Conservation (phyloP, 106 monocot species). For the Gastrodia elata region DNA sequence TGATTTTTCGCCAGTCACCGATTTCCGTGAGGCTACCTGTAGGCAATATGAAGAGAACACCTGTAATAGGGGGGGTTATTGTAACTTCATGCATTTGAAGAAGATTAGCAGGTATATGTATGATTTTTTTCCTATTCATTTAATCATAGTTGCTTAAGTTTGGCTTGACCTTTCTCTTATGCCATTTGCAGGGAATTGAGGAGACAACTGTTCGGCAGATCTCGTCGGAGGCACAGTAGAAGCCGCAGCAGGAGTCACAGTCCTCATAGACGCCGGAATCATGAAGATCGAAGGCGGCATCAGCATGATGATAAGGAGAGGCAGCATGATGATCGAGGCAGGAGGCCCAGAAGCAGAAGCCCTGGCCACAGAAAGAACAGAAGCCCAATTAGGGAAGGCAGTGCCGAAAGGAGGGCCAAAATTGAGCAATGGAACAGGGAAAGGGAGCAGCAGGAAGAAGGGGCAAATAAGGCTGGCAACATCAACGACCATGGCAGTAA, state of each 20-base stretch:
- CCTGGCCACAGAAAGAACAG: conserved; percentile 1
- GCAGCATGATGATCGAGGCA: conserved; percentile 15
- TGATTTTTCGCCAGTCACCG: conserved; percentile 30
- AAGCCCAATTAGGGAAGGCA: conserved; percentile 38
- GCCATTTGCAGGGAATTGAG: conserved; percentile 19
- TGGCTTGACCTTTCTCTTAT: neutral
- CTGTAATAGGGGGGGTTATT: conserved; percentile 28
- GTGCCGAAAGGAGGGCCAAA: conserved; percentile 36
- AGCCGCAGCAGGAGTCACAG: conserved; percentile 30
- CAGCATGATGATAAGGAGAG: conserved; percentile 18
- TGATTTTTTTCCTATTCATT: too few relatives aligned
- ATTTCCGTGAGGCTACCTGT: conserved; percentile 33
- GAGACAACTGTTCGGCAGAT: conserved; percentile 23
- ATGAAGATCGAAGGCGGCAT: conserved; percentile 15
- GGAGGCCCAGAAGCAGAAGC: conserved; percentile 32
- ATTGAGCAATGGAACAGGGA: conserved; percentile 47
- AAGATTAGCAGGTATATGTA: conserved; percentile 17
- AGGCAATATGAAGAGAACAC: conserved; percentile 27
- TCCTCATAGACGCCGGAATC: neutral
- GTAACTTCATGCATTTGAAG: conserved; percentile 37
- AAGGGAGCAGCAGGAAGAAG: conserved; percentile 10
- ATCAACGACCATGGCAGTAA: conserved; percentile 5
- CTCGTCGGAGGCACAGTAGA: conserved; percentile 13
- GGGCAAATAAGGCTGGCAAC: conserved; percentile 4
- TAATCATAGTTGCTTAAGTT: neutral